Conservation (phyloP, 2,329 filamentous ascomycete genomes). For the Penicillium sp. region DNA sequence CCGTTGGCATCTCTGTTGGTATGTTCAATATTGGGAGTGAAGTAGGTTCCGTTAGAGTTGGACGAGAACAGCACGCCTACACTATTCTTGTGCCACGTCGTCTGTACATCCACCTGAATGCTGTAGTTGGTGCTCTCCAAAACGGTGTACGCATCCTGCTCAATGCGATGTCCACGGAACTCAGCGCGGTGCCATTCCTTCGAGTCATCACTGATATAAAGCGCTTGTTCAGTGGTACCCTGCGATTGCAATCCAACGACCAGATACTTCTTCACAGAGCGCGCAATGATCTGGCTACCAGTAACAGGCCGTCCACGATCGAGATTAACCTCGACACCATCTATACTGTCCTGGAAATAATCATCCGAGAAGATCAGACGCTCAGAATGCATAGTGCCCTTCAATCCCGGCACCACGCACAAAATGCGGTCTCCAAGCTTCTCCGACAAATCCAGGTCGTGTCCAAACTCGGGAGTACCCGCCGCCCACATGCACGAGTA, state of each 20-base stretch:
- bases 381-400: constrained; percentile 74
- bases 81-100: constrained; percentile 62
- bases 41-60: constrained; percentile 97
- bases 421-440: constrained; percentile 74
- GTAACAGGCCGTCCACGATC: constrained; percentile 74
- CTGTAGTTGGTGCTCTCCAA: constrained; percentile 97
- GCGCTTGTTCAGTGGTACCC: constrained; percentile 85
- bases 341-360: constrained; percentile 70
- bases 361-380: constrained; percentile 81
- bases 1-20: constrained; percentile 82
- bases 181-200: constrained; percentile 88
- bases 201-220: constrained; percentile 87
- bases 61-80: constrained; percentile 94
- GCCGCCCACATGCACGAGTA: constrained; percentile 88
- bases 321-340: constrained; percentile 73
- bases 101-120: constrained; percentile 94
- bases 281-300: constrained; percentile 77
- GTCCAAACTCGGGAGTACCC: constrained; percentile 69
- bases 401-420: constrained; percentile 77
- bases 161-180: constrained; percentile 84
- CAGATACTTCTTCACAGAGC: constrained; percentile 83
- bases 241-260: constrained; percentile 80
- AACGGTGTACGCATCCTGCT: constrained; percentile 87
- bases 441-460: constrained; percentile 61
- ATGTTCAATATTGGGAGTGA: constrained; percentile 87